phyloP scores from a whole-genome alignment of 441 rosid genomes.

The Populus tomentosa region DNA sequence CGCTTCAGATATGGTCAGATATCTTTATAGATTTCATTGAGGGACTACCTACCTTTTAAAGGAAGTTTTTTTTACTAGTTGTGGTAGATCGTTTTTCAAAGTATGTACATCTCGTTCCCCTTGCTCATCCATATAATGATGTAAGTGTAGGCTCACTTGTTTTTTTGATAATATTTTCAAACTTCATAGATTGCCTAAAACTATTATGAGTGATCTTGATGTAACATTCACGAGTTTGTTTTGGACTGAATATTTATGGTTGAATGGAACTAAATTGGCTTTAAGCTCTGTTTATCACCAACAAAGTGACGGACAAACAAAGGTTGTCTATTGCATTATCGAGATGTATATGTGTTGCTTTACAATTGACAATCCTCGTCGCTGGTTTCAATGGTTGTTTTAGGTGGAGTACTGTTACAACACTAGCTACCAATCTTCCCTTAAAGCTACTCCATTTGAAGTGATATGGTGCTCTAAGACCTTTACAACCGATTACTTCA shows the following conservation, averaged over 20 bases:
- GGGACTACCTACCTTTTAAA: rapidly evolving
- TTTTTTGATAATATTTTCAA: no score
- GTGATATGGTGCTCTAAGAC: not conserved
- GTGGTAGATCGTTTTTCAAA: not conserved
- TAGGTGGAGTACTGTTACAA: not conserved
- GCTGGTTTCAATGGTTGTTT: not conserved
- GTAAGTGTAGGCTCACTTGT: not conserved
- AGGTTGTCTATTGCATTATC: not conserved
- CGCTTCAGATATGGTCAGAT: not conserved
- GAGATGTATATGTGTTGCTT: not conserved
- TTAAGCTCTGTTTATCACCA: not conserved
- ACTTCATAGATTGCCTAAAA: no score
- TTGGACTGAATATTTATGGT: not conserved
- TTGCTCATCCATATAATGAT: not conserved
- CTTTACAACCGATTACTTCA: rapidly evolving
- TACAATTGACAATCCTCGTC: not conserved
- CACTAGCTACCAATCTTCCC: not conserved
- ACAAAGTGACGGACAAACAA: not conserved
- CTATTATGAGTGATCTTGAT: no score
- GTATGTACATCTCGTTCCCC: not conserved
- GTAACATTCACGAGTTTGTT: not conserved
- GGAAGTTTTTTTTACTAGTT: not conserved
- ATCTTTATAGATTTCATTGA: conserved; percentile 2
- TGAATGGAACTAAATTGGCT: not conserved
- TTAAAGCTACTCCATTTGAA: not conserved